Conservation (phyloP, 148 eudicot species). For the Arctostaphylos glauca region DNA sequence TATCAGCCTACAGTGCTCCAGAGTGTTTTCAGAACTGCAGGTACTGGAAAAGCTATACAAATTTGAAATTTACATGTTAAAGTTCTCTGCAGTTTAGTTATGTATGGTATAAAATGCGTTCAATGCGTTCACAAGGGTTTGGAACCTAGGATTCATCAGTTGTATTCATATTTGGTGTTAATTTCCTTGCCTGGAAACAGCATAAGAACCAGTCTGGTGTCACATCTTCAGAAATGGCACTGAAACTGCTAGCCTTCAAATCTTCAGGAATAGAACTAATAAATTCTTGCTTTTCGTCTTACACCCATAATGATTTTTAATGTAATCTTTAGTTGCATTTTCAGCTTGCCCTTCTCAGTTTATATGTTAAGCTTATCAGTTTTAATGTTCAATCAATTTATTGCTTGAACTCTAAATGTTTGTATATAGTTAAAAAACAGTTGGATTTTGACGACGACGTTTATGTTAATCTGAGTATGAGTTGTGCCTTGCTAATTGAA, state of each 20-base stretch:
- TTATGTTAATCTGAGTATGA: background rate
- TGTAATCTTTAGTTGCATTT: slow-evolving; percentile 8
- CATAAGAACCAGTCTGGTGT: slow-evolving; percentile 4
- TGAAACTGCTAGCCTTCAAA: background rate
- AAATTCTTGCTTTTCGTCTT: background rate
- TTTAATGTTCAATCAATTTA: background rate
- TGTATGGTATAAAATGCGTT: background rate
- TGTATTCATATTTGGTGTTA: background rate
- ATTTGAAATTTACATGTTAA: background rate
- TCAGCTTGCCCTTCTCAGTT: background rate
- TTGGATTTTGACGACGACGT: background rate
- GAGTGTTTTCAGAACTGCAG: slow-evolving; percentile 69
- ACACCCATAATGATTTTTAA: background rate
- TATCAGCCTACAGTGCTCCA: slow-evolving; percentile 62
- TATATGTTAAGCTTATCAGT: background rate
- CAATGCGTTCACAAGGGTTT: background rate
- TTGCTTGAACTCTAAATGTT: background rate
- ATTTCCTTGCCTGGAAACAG: background rate
- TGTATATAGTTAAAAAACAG: background rate
- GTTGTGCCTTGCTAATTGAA: background rate
- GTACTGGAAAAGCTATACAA: slow-evolving; percentile 25
- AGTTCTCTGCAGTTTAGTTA: background rate
- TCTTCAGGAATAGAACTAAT: background rate
- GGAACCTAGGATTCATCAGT: background rate
- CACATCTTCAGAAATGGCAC: background rate